Conservation (phyloP, 352 stramenopile genomes). For the Chrysophaeum taylorii region DNA sequence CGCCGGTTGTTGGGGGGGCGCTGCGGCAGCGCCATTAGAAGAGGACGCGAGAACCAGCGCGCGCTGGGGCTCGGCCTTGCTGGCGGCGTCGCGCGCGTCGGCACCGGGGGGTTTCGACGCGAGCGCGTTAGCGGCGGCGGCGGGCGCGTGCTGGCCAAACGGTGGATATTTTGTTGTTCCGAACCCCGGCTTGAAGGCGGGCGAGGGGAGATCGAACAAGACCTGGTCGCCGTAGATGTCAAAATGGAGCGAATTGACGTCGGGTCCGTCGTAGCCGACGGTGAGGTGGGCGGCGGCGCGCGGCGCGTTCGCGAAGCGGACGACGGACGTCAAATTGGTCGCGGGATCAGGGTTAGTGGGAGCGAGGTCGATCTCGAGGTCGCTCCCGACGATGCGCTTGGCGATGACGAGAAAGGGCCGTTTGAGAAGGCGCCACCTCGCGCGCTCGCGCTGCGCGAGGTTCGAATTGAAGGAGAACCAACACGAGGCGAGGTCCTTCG, state of each 20-base stretch:
- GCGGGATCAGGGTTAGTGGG: not conserved
- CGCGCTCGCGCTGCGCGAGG: not conserved
- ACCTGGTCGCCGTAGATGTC: too few relatives aligned
- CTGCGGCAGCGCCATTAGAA: too few relatives aligned
- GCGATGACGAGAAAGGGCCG: constrained; percentile 1
- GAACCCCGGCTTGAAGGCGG: too few relatives aligned
- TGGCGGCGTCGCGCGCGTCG: too few relatives aligned
- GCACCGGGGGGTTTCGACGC: too few relatives aligned
- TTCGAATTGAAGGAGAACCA: not conserved
- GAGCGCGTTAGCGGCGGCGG: too few relatives aligned
- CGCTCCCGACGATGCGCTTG: constrained; percentile 9
- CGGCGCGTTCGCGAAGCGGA: not conserved
- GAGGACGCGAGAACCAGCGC: too few relatives aligned
- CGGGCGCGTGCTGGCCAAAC: too few relatives aligned
- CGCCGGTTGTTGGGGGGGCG: too few relatives aligned
- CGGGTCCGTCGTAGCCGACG: not conserved
- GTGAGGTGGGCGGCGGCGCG: not conserved
- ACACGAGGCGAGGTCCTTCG: not conserved
- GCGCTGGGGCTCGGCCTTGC: too few relatives aligned
- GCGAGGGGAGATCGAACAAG: too few relatives aligned
- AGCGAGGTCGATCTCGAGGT: not conserved
- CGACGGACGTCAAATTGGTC: not conserved
- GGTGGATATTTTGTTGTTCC: too few relatives aligned
- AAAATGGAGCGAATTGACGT: not conserved
- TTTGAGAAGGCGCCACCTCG: not conserved